Conservation (phyloP, 2,329 filamentous ascomycete genomes). For the Macroventuria anomochaeta region DNA sequence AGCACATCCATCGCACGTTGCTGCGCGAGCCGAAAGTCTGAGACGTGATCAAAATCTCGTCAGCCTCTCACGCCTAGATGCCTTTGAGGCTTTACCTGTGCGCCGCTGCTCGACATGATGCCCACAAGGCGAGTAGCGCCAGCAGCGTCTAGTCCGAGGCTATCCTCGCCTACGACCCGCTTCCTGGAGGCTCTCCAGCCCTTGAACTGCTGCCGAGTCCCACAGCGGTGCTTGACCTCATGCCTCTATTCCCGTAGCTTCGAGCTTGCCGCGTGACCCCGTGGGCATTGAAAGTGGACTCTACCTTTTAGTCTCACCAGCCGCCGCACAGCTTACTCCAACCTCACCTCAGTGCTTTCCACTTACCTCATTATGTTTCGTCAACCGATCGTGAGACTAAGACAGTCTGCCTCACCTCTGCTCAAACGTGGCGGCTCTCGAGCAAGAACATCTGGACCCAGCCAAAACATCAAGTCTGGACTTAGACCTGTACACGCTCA, state of each 20-base stretch:
- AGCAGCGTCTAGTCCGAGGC: conserved; percentile 45
- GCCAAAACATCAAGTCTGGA: conserved; percentile 28
- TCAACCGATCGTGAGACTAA: conserved; percentile 35
- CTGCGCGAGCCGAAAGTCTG: conserved; percentile 38
- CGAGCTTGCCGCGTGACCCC: conserved; percentile 28
- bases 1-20: conserved; percentile 36
- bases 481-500: conserved; percentile 26
- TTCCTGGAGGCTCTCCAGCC: conserved; percentile 6
- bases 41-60: conserved; percentile 32
- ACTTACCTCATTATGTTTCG: conserved; percentile 42
- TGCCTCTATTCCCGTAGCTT: conserved; percentile 27
- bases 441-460: conserved; percentile 34
- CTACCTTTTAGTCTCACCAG: conserved; percentile 22
- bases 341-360: conserved; percentile 17
- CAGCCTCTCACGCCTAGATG: conserved; percentile 38
- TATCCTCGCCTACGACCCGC: conserved; percentile 39
- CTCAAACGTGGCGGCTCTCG: conserved; percentile 38
- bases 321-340: conserved; percentile 22
- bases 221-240: conserved; percentile 21
- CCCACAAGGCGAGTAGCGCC: conserved; percentile 39
- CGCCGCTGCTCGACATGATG: conserved; percentile 37
- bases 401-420: conserved; percentile 37
- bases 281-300: conserved; percentile 33
- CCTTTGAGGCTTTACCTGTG: conserved; percentile 41
- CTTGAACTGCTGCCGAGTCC: conserved; percentile 8